Base-by-base conservation (phyloP, 2,329 filamentous ascomycete species). In the Malbranchea cinnamomea region DNA sequence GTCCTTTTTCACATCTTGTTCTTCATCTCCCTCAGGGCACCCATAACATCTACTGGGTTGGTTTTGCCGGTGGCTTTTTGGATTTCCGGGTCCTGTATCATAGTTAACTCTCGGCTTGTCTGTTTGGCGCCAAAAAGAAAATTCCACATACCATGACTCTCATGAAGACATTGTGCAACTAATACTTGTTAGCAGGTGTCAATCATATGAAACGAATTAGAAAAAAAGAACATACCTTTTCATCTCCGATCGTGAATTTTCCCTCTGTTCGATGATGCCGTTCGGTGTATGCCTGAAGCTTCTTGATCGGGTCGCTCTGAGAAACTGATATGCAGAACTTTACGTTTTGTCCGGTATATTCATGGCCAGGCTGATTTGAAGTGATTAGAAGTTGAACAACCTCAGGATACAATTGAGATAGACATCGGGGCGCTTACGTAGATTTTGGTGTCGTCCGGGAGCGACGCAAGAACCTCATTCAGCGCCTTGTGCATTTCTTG, bases 161-260 rank as follows among this genome's bases (percentile, higher is more conserved):
- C 89, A 98, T 95, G 48, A 98, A 98, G 2, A 93, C 82, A 47
- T 98, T 98, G 54, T 95, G 84, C 59, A 80, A 62, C 80, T 87
- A 39, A 10, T 31, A 24, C 4, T n/a, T 4, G 2, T 23, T 20
- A 26, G 12, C 7, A 11, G 14, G 9, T 26, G 5, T n/a, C 18
- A 6, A 8, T 26, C 34, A 23, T 38, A 32, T 24, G 2, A 14
- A n/a, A 15, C 7, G 6, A 14, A 5, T 10, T 1, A 3, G 5
- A 17, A 28, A 11, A 28, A 18, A 6, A 22, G 22, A 13, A 30
- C 56, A 33, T 55, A 82, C 81, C 76, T 95, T 95, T 59, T 98
- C 89, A 48, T 98, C 84, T 0, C 78, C 85, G 54, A 98, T 95
- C 0, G 87, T 98, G 45, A 93, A 95, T 49, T 84, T 81, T 26